phyloP scores from a whole-genome alignment of 306 rosid genomes.

The Biancaea sappan region DNA sequence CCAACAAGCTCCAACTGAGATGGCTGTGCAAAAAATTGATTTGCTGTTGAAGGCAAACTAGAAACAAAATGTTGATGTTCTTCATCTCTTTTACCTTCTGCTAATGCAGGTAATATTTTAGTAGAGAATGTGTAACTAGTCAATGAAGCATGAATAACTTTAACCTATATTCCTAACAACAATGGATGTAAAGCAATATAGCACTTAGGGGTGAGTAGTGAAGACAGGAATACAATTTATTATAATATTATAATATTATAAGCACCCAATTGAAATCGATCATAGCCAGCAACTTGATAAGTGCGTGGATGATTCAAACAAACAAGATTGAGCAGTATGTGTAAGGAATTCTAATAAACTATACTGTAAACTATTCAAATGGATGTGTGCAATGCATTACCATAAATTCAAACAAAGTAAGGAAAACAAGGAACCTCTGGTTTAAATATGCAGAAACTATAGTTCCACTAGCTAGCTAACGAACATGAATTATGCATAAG shows the following conservation, averaged over 20 bases:
- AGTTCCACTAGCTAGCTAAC: background rate
- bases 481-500: background rate
- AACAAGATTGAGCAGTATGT: background rate
- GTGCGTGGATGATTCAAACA: background rate
- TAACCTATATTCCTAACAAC: background rate
- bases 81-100: slow-evolving; percentile 33
- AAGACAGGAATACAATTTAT: background rate
- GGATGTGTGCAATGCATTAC: background rate
- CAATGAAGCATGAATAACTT: background rate
- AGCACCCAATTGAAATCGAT: background rate
- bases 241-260: background rate
- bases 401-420: background rate
- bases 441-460: background rate
- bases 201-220: background rate
- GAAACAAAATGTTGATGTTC: slow-evolving; percentile 15
- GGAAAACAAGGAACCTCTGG: background rate
- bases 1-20: slow-evolving; percentile 31
- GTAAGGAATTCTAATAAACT: background rate
- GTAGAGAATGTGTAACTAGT: background rate
- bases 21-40: slow-evolving; percentile 28
- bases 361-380: background rate
- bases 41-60: slow-evolving; percentile 20
- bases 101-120: background rate
- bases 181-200: too few species aligned
- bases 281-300: background rate